phyloP scores from a whole-genome alignment of 2,329 filamentous ascomycete species.

The Neonectria hederae region DNA sequence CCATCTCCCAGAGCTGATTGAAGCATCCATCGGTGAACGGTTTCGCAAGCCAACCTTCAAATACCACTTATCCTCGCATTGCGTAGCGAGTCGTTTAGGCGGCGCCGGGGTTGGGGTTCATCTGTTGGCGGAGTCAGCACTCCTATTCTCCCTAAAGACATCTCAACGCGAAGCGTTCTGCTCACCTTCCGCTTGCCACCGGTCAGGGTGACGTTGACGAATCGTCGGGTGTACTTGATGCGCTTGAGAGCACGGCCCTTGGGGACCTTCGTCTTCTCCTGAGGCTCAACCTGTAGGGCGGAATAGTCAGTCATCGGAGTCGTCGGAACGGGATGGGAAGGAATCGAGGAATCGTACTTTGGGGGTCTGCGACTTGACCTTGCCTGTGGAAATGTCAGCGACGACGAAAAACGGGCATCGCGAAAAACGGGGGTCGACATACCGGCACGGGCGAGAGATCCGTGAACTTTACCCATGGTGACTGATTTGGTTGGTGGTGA shows the following conservation, averaged over 20 bases:
- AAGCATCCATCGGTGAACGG: slow-evolving; percentile 46
- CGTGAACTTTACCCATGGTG: slow-evolving; percentile 93
- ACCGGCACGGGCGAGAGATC: slow-evolving; percentile 88
- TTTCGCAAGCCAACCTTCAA: slow-evolving; percentile 45
- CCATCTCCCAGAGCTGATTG: slow-evolving; percentile 48
- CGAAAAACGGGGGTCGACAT: slow-evolving; percentile 41
- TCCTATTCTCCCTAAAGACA: neutral
- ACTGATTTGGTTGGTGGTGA: slow-evolving; percentile 52
- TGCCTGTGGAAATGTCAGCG: slow-evolving; percentile 77
- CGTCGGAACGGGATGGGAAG: slow-evolving; percentile 32
- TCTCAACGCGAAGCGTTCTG: slow-evolving; percentile 12
- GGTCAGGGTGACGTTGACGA: slow-evolving; percentile 97
- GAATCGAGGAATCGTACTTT: slow-evolving; percentile 70
- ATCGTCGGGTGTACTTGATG: slow-evolving; percentile 94
- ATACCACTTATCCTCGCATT: slow-evolving; percentile 41
- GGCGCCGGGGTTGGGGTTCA: slow-evolving; percentile 84
- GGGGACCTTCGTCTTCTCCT: slow-evolving; percentile 96
- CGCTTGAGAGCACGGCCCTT: slow-evolving; percentile 99
- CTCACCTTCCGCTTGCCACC: slow-evolving; percentile 98
- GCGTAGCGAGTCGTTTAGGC: slow-evolving; percentile 57
- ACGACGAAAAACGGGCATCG: slow-evolving; percentile 18
- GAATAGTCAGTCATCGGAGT: slow-evolving; percentile 45
- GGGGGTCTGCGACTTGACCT: slow-evolving; percentile 96
- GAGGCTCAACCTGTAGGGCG: slow-evolving; percentile 74
- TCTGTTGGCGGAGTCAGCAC: slow-evolving; percentile 59